A percentile compares a stretch with the other conserved stretches of the same genome.
Conservation (phyloP, 371 early-diverging fungal species). For the Mortierella polycephala region DNA sequence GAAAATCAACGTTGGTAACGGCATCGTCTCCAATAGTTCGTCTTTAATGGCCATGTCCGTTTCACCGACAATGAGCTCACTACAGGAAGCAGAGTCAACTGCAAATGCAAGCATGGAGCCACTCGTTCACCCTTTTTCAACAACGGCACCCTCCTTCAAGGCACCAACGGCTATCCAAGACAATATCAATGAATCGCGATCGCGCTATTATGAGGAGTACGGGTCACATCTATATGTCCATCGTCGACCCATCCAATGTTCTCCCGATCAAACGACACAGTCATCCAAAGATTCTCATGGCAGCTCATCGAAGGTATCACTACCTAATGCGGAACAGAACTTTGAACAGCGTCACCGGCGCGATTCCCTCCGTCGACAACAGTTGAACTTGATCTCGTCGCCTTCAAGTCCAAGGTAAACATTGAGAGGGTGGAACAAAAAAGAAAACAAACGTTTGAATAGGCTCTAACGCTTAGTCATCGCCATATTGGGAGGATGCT, state of each 20-base stretch:
- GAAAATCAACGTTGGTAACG: too few species aligned
- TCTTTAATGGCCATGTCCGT: too few species aligned
- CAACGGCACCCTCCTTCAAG: too few species aligned
- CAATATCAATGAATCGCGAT: not conserved
- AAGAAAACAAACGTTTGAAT: not conserved
- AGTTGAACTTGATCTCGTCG: not conserved
- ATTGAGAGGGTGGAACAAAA: not conserved
- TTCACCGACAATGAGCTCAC: too few species aligned
- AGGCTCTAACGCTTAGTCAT: slow-evolving; percentile 4
- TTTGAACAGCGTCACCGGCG: not conserved
- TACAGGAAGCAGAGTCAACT: too few species aligned
- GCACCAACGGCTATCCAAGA: not conserved
- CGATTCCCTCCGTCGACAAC: not conserved
- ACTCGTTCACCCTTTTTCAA: too few species aligned
- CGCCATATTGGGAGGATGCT: not conserved
- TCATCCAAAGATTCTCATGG: too few species aligned
- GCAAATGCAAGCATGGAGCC: too few species aligned
- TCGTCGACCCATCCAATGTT: not conserved
- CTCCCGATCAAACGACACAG: too few species aligned
- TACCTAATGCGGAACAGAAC: too few species aligned
- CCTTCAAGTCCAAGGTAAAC: not conserved
- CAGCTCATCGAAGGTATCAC: too few species aligned
- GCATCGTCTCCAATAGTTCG: too few species aligned
- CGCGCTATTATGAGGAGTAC: slow-evolving; percentile 4
- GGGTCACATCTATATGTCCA: not conserved